Conservation (phyloP, 1,284 basidiomycete species). For the Termitomyces sp. region DNA sequence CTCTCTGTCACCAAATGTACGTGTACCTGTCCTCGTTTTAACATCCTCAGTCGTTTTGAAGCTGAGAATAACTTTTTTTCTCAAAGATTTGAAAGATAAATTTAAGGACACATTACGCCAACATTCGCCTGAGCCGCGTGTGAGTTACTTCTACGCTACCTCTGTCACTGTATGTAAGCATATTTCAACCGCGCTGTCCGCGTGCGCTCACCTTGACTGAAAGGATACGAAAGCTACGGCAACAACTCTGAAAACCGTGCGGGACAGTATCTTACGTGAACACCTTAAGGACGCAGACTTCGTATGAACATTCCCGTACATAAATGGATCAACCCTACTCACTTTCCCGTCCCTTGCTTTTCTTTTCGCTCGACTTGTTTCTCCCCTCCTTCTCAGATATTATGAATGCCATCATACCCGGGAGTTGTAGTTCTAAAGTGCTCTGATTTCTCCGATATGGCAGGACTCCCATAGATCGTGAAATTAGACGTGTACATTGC, state of each 20-base stretch:
- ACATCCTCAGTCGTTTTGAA: conserved; percentile 15
- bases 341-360: not conserved
- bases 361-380: not conserved
- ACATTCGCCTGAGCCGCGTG: conserved; percentile 40
- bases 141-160: conserved; percentile 55
- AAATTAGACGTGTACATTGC: not conserved
- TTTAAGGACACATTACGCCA: conserved; percentile 53
- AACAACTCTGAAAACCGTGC: conserved; percentile 44
- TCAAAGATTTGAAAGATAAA: conserved; percentile 40
- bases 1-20: conserved; percentile 42
- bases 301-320: conserved; percentile 21
- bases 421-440: not conserved
- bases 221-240: conserved; percentile 48
- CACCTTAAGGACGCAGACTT: conserved; percentile 45
- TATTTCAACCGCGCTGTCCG: conserved; percentile 7
- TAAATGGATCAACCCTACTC: not conserved
- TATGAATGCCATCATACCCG: not conserved
- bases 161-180: conserved; percentile 49
- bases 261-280: conserved; percentile 51
- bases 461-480: not conserved
- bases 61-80: conserved; percentile 3
- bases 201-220: not conserved
- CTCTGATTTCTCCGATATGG: not conserved
- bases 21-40: conserved; percentile 16
- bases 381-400: not conserved